Evolutionary conservation across 2,329 filamentous ascomycete genomes (phyloP).

Genomic region (Seiridium unicorne): DNA sequence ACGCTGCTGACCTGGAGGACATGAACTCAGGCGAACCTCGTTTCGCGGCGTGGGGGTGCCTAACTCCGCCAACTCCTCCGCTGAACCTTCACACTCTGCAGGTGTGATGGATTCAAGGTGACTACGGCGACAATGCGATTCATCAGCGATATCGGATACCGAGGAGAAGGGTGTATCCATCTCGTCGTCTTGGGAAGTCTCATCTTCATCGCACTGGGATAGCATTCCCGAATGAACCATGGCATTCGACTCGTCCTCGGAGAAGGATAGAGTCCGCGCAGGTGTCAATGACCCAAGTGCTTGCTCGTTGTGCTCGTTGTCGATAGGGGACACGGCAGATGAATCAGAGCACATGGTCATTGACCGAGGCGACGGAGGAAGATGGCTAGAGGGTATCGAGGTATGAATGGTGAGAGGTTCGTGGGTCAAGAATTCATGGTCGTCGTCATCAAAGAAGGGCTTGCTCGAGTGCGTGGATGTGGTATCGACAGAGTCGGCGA

Average conservation of each 20-base stretch:
- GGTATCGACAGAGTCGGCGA: conserved; percentile 34
- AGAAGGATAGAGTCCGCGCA: conserved; percentile 51
- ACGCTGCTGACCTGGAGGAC: conserved; percentile 12
- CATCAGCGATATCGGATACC: conserved; percentile 43
- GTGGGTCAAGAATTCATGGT: conserved; percentile 40
- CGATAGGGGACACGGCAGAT: conserved; percentile 34
- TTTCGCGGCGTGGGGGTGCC: conserved; percentile 44
- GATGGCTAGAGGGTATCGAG: conserved; percentile 26
- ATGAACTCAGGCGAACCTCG: conserved; percentile 31
- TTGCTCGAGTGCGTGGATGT: conserved; percentile 34
- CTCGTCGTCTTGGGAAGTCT: conserved; percentile 40
- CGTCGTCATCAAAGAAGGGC: conserved; percentile 42
- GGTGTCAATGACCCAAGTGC: conserved; percentile 33
- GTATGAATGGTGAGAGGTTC: conserved; percentile 38
- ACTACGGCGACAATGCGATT: background rate
- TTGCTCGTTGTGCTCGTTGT: conserved; percentile 32
- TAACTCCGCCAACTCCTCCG: conserved; percentile 28
- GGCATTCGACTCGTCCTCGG: conserved; percentile 45
- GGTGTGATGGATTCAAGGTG: conserved; percentile 16
- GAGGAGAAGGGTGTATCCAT: conserved; percentile 42
- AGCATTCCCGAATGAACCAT: conserved; percentile 30
- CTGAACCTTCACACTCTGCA: conserved; percentile 21
- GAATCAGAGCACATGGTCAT: conserved; percentile 47
- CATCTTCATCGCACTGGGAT: conserved; percentile 36
- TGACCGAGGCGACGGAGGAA: conserved; percentile 47